Evolutionary conservation across 345 rosid species (phyloP), one percentile per base, ranked within the genome.

Genomic region (Brassica cretica): DNA sequence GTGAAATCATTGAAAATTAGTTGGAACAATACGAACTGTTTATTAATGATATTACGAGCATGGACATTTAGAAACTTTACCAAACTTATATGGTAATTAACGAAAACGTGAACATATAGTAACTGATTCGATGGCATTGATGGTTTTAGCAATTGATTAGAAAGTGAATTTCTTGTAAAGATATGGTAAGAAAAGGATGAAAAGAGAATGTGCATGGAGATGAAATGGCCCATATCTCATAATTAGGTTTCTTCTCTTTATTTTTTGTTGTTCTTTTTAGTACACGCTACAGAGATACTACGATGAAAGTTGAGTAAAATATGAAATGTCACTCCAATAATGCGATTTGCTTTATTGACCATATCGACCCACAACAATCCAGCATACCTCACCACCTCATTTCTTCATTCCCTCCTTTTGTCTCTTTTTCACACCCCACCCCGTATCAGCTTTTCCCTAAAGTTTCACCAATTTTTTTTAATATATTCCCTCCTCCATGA

Each of bases 281-380:
- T 86, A 87, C 84, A 79, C 55, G 5, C 55, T 49, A 49, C 3
- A 79, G 72, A 78, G 30, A 68, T 8, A 53, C 70, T 29, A 70
- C 32, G 66, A 49, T 19, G 78, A 79, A 67, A 32, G 59, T 66
- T 66, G 64, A 65, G 14, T 41, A 59, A 58, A 68, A 78, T 44
- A 78, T 60, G 69, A 21, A 66, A 78, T 78, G 74, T 78, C 65
- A 60, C 75, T 70, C 79, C 84, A 82, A 77, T 80, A 76, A 84
- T 81, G 76, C 76, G 80, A 66, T 63, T 18, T 75, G 78, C 81
- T 80, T 82, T 86, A 84, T 90, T 87, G 88, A 88, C 89, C 89
- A 84, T 14, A 70, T 75, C 73, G 63, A 41, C 33, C 21, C 68
- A 75, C 76, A 79, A 79, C 75, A 74, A 73, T 79, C 76, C 83